Evolutionary conservation across 331 rosid genomes (phyloP).

Genomic region (Quercus lobata): DNA sequence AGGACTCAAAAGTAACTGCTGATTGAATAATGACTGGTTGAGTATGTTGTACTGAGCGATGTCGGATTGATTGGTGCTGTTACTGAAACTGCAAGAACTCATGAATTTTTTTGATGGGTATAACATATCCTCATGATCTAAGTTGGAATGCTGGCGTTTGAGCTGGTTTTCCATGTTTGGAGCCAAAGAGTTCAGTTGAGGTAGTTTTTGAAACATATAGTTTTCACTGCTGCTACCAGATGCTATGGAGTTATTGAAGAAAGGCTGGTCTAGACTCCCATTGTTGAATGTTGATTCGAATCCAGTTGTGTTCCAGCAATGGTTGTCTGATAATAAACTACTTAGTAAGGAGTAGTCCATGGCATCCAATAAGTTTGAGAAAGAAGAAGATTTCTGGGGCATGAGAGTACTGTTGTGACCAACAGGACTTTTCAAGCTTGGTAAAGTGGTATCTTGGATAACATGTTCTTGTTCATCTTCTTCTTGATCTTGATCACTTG

Average conservation of each 20-base stretch:
- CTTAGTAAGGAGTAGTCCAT: conserved; percentile 56
- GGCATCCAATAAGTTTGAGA: conserved; percentile 56
- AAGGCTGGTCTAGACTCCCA: conserved; percentile 25
- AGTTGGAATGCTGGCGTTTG: conserved; percentile 39
- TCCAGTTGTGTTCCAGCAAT: conserved; percentile 25
- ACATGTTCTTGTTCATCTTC: conserved; percentile 25
- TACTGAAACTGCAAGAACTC: conserved; percentile 33
- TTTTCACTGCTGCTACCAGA: background rate
- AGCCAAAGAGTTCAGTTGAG: conserved; percentile 17
- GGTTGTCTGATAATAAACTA: conserved; percentile 42
- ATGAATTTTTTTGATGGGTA: conserved; percentile 46
- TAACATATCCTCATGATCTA: conserved; percentile 19
- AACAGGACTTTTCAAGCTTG: conserved; percentile 8
- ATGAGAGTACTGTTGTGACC: conserved; percentile 18
- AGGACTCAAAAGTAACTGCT: conserved; percentile 50
- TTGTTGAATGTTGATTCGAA: conserved; percentile 26
- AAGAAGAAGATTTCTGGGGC: conserved; percentile 59
- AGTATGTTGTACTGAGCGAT: conserved; percentile 30
- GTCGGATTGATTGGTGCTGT: conserved; percentile 27
- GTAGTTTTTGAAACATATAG: conserved; percentile 31
- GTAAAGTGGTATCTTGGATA: conserved; percentile 23
- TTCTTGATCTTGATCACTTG: conserved; percentile 21
- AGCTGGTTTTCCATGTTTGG: conserved; percentile 32
- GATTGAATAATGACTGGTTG: conserved; percentile 41
- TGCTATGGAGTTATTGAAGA: background rate